Conservation (phyloP, 2,329 filamentous ascomycete genomes). For the Annulohypoxylon truncatum region DNA sequence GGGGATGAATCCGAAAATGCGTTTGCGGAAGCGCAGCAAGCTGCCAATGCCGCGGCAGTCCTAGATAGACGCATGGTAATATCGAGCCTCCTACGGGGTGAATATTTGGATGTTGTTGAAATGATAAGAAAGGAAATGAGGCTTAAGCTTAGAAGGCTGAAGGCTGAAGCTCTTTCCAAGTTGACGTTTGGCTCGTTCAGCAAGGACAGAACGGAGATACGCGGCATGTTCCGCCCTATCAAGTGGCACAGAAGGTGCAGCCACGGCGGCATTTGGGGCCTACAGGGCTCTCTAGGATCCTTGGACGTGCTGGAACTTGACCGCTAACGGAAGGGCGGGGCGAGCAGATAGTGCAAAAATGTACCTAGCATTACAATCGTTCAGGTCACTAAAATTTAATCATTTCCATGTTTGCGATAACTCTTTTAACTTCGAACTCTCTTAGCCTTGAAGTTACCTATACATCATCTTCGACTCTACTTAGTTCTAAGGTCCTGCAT, state of each 20-base stretch:
- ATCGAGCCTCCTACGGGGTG: slow-evolving; percentile 10
- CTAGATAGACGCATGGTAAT: slow-evolving; percentile 66
- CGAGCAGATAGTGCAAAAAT: slow-evolving; percentile 4
- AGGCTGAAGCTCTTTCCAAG: slow-evolving; percentile 29
- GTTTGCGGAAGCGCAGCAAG: slow-evolving; percentile 67
- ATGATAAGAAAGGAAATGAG: slow-evolving; percentile 18
- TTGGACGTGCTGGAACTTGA: slow-evolving; percentile 22
- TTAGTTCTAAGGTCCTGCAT: background rate
- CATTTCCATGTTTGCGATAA: background rate
- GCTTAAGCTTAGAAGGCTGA: slow-evolving; percentile 33
- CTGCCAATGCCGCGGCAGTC: slow-evolving; percentile 63
- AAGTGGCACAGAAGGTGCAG: slow-evolving; percentile 16
- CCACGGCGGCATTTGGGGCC: slow-evolving; percentile 14
- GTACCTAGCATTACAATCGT: background rate
- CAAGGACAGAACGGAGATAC: slow-evolving; percentile 3
- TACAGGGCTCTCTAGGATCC: slow-evolving; percentile 25
- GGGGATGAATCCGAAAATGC: slow-evolving; percentile 90
- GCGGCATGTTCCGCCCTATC: slow-evolving; percentile 34
- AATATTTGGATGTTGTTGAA: slow-evolving; percentile 13
- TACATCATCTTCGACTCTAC: background rate
- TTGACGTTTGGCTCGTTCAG: slow-evolving; percentile 21
- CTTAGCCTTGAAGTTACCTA: background rate
- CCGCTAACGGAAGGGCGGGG: slow-evolving; percentile 13
- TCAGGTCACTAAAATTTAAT: slow-evolving; percentile 7
- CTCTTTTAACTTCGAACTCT: background rate